These are phyloP conservation scores for Laetiporus sulphureus DNA, from an alignment of 1,284 basidiomycete species.

Conservation along the genomic window DNA sequence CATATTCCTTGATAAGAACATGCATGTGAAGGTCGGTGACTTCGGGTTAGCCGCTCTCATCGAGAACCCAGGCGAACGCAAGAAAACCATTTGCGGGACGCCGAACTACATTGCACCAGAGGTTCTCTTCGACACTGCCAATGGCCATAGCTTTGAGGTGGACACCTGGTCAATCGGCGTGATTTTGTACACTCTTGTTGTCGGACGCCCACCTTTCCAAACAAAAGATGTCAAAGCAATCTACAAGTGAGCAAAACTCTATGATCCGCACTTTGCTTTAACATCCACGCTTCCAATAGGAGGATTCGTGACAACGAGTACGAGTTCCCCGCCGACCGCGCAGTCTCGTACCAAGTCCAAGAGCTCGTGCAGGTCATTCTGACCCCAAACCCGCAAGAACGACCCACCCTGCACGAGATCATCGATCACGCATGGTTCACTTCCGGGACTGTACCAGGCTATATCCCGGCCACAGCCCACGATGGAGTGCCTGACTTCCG, in stretches of 20 bases:
- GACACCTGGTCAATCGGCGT: constrained; percentile 98
- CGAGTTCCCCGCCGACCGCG: constrained; percentile 79
- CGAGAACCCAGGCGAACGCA: constrained; percentile 92
- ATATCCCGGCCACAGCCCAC: constrained; percentile 75
- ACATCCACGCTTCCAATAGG: constrained; percentile 30
- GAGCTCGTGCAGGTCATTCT: constrained; percentile 84
- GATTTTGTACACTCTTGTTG: constrained; percentile 91
- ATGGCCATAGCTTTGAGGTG: constrained; percentile 97
- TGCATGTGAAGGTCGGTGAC: constrained; percentile 97
- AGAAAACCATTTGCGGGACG: constrained; percentile 98
- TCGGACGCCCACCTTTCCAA: constrained; percentile 96
- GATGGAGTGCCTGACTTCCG: constrained; percentile 72
- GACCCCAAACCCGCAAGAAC: constrained; percentile 72
- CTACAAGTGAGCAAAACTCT: constrained; percentile 73
- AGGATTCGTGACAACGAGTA: constrained; percentile 94
- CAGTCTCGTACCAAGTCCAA: constrained; percentile 67
- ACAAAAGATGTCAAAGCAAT: constrained; percentile 96
- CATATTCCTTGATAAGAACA: constrained; percentile 85
- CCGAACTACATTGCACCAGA: constrained; percentile 99
- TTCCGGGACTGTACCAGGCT: constrained; percentile 73
- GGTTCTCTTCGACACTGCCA: constrained; percentile 92
- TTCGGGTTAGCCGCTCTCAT: constrained; percentile 97
- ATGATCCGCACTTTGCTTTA: constrained; percentile 4
- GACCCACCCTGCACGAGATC: constrained; percentile 84
- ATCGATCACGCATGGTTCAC: constrained; percentile 85